These are phyloP conservation scores for Murraya koenigii DNA, from an alignment of 345 rosid species.

Conservation along the genomic window DNA sequence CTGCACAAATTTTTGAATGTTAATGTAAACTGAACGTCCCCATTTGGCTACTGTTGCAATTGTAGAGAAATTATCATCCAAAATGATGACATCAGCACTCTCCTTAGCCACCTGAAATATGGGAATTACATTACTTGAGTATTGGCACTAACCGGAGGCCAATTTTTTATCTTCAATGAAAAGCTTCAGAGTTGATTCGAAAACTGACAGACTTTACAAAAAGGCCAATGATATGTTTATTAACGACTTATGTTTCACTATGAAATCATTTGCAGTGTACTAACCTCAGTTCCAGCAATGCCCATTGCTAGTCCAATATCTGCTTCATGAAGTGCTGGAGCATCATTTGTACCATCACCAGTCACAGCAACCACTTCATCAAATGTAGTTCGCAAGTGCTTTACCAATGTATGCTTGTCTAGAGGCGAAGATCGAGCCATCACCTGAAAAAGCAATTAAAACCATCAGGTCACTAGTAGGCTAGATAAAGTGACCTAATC, in stretches of 20 bases:
- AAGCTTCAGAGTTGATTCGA: not conserved
- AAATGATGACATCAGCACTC: constrained; percentile 94
- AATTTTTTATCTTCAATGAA: not conserved
- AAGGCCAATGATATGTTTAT: not conserved
- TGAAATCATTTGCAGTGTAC: constrained; percentile 9
- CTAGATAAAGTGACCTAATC: not conserved
- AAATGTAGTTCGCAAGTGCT: constrained; percentile 75
- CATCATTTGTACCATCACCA: constrained; percentile 97
- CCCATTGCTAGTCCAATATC: constrained; percentile 99
- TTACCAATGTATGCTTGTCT: constrained; percentile 88
- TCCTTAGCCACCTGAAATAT: constrained; percentile 87
- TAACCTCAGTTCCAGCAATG: constrained; percentile 95
- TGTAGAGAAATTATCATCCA: constrained; percentile 92
- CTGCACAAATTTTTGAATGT: constrained; percentile 94
- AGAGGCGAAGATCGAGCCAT: constrained; percentile 97
- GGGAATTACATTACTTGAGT: constrained; percentile 11
- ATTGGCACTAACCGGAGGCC: not conserved
- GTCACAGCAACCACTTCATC: constrained; percentile 91
- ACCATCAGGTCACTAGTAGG: not conserved
- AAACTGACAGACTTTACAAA: not conserved
- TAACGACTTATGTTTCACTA: not conserved
- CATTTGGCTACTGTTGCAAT: constrained; percentile 94
- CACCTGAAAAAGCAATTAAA: constrained; percentile 48
- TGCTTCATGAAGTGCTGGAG: constrained; percentile 97
- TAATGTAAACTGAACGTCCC: constrained; percentile 93